phyloP scores from a whole-genome alignment of 441 rosid species.

The Pelargonium australe region DNA sequence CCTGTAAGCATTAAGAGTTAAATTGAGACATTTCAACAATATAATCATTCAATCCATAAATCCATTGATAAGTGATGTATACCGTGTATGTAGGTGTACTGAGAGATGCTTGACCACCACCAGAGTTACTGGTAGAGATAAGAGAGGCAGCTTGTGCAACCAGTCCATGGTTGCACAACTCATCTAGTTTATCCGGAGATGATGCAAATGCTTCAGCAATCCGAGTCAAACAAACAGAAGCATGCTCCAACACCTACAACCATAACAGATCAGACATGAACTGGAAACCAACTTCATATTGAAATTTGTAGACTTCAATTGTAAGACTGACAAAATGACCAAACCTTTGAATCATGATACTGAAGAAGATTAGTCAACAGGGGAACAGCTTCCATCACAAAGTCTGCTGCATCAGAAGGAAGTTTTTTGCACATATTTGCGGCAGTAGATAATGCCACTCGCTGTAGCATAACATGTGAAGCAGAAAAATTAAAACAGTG shows the following conservation, averaged over 20 bases:
- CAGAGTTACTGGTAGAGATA: conserved; percentile 77
- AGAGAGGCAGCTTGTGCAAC: conserved; percentile 98
- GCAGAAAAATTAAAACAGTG: conserved; percentile 3
- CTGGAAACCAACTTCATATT: conserved; percentile 9
- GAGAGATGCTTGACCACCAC: conserved; percentile 96
- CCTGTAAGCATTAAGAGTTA: conserved; percentile 48
- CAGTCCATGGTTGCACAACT: conserved; percentile 87
- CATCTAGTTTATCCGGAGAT: conserved; percentile 81
- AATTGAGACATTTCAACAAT: conserved; percentile 16
- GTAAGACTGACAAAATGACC: neutral
- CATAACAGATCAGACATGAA: conserved; percentile 17
- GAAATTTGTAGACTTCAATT: neutral
- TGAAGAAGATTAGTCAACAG: conserved; percentile 93
- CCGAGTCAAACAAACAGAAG: conserved; percentile 94
- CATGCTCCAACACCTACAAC: conserved; percentile 88
- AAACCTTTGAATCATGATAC: conserved; percentile 92
- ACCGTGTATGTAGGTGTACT: conserved; percentile 93
- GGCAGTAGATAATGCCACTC: conserved; percentile 96
- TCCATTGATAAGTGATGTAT: conserved; percentile 17
- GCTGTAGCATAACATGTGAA: conserved; percentile 37
- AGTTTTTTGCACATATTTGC: conserved; percentile 99
- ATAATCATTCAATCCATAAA: conserved; percentile 7
- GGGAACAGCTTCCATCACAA: conserved; percentile 99
- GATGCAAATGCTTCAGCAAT: conserved; percentile 97
- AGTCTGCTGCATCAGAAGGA: conserved; percentile 98